Evolutionary conservation across 768 basidiomycete species (phyloP), one percentile per base, ranked within the genome.

Genomic region (Pulveroboletus sp.): DNA sequence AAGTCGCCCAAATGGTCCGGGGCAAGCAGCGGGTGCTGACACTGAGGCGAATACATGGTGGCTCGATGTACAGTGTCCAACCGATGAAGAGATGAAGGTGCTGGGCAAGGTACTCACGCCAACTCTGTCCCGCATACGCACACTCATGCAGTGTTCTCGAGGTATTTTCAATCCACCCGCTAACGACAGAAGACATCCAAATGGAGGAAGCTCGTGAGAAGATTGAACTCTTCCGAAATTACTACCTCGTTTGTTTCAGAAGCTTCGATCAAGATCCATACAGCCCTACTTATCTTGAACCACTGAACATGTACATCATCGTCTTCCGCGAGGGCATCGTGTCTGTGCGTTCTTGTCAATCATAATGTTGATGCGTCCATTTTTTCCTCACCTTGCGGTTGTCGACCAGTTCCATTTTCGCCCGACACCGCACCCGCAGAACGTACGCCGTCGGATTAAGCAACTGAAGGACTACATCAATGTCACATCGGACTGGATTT

Each of bases 181-280:
- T 99, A 57, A 99, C 96, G 5, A 95, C 95, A 17, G 96, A 99
- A 75, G 96, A 99, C 75, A 98, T 99, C 65, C 85, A 90, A 63
- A 96, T 98, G 87, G 96, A 99, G 70, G 96, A 99, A 74, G 89
- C 94, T 36, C 92, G 96, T 62, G 96, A 99, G 74, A 99, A 99
- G 76, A 99, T 99, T 60, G 96, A 99, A 68, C 81, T 99, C 17
- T 99, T 98, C 79, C 80, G 94, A 47, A 95, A 95, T 66, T 99
- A 99, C 68, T 98, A 97, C 67, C 82, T 99, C 46, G 96, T 98
- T 54, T 98, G 95, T 77, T 99, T 99, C 76, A 86, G 96, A 55
- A 89, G 92, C 56, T 98, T 99, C 73, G 96, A 99, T 69, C 96
- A 99, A 74, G 96, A 98, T 69, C 88, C 84, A 21, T 97, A 97